Evolutionary conservation across 2,329 filamentous ascomycete species (phyloP).

Genomic region (Cytospora chrysosperma): DNA sequence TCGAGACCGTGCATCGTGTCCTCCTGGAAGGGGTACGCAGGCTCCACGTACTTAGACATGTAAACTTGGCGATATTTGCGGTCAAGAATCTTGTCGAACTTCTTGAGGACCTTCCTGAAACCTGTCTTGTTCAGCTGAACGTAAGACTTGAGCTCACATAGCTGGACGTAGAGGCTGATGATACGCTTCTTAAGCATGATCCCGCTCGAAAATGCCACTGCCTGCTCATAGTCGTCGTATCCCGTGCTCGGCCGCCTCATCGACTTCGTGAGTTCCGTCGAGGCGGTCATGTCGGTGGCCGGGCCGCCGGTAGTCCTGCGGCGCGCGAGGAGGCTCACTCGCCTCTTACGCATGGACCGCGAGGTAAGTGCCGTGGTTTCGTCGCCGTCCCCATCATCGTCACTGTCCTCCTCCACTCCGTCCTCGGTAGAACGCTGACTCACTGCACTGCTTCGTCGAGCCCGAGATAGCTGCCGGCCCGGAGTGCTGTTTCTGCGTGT

Average conservation of each 20-base stretch:
- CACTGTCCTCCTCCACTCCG: slow-evolving; percentile 61
- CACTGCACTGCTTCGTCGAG: slow-evolving; percentile 37
- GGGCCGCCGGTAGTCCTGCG: slow-evolving; percentile 39
- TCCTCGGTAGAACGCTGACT: slow-evolving; percentile 55
- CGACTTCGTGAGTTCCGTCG: slow-evolving; percentile 59
- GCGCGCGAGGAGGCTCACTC: slow-evolving; percentile 40
- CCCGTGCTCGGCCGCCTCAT: slow-evolving; percentile 62
- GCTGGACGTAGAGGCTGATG: slow-evolving; percentile 81
- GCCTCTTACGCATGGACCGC: slow-evolving; percentile 47
- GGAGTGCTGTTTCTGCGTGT: slow-evolving; percentile 32
- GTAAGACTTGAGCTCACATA: slow-evolving; percentile 95
- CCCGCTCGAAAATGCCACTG: slow-evolving; percentile 62
- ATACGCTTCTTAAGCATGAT: slow-evolving; percentile 93
- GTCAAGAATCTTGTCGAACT: slow-evolving; percentile 95
- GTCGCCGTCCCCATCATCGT: slow-evolving; percentile 59
- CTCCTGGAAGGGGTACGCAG: slow-evolving; percentile 77
- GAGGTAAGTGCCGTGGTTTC: slow-evolving; percentile 58
- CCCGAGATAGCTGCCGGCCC: slow-evolving; percentile 28
- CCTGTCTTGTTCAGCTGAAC: slow-evolving; percentile 95
- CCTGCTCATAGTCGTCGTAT: slow-evolving; percentile 78
- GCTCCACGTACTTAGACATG: slow-evolving; percentile 69
- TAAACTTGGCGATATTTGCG: slow-evolving; percentile 76
- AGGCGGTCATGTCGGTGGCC: slow-evolving; percentile 57
- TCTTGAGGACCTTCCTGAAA: slow-evolving; percentile 95
- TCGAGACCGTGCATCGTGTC: slow-evolving; percentile 70